These are phyloP conservation scores for Colletotrichum godetiae DNA, from an alignment of 2,329 filamentous ascomycete genomes.

Conservation along the genomic window DNA sequence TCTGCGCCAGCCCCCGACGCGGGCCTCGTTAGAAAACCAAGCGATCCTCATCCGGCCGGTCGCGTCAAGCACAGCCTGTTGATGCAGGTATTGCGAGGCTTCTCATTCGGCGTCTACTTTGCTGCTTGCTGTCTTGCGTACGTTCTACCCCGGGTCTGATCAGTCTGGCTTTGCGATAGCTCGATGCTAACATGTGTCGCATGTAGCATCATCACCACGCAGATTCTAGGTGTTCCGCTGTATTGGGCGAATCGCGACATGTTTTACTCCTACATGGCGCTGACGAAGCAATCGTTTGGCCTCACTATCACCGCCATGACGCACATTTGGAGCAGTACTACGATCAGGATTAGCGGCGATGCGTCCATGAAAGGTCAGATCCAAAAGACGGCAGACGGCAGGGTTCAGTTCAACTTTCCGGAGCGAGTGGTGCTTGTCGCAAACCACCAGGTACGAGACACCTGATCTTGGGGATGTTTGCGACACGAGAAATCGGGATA, in stretches of 20 bases:
- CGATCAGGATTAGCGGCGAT: conserved; percentile 86
- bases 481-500: not conserved
- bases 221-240: conserved; percentile 80
- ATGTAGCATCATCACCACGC: conserved; percentile 73
- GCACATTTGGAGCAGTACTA: conserved; percentile 87
- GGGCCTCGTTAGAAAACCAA: conserved; percentile 31
- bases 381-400: conserved; percentile 74
- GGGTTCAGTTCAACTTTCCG: conserved; percentile 82
- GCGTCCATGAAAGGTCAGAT: conserved; percentile 82
- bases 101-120: conserved; percentile 66
- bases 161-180: not conserved
- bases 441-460: conserved; percentile 76
- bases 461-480: not conserved
- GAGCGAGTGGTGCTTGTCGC: conserved; percentile 86
- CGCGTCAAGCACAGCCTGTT: conserved; percentile 61
- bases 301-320: conserved; percentile 83
- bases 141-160: conserved; percentile 37
- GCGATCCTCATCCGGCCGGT: conserved; percentile 63
- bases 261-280: conserved; percentile 88
- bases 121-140: conserved; percentile 60
- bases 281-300: conserved; percentile 87
- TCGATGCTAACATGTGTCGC: conserved; percentile 5
- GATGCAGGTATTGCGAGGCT: conserved; percentile 62
- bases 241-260: conserved; percentile 81
- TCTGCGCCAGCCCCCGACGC: conserved; percentile 37